phyloP scores from a whole-genome alignment of 108 stramenopile species.

The Stephanodiscus triporus region DNA sequence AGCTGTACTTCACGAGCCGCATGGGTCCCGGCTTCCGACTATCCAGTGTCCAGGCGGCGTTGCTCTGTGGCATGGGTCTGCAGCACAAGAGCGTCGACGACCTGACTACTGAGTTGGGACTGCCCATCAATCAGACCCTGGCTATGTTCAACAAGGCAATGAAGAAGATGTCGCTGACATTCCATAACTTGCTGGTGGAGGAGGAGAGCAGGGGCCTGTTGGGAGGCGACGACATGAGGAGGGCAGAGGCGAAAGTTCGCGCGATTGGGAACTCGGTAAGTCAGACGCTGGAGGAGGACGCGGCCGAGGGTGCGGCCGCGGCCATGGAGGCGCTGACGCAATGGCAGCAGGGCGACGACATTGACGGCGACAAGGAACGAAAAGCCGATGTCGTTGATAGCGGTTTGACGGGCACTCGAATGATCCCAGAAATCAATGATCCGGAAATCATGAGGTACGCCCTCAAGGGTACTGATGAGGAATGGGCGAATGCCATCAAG shows the following conservation, averaged over 20 bases:
- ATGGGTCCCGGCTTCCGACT: conserved; percentile 77
- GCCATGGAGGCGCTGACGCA: conserved; percentile 61
- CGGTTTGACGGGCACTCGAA: conserved; percentile 49
- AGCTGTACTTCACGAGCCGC: conserved; percentile 91
- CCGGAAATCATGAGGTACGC: conserved; percentile 83
- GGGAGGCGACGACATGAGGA: conserved; percentile 65
- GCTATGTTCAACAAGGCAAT: conserved; percentile 98
- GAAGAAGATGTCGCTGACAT: conserved; percentile 84
- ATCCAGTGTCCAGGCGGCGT: conserved; percentile 88
- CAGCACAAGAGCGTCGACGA: conserved; percentile 86
- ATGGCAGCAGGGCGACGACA: not conserved
- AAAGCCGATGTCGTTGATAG: conserved; percentile 26
- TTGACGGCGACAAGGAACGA: not conserved
- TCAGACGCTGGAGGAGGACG: conserved; percentile 86
- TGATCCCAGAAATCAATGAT: conserved; percentile 70
- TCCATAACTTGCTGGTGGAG: conserved; percentile 77
- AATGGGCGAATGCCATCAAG: conserved; percentile 80
- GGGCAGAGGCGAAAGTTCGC: conserved; percentile 53
- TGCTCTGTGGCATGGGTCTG: conserved; percentile 89
- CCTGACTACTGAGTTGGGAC: conserved; percentile 78
- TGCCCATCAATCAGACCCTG: conserved; percentile 90
- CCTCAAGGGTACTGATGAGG: conserved; percentile 80
- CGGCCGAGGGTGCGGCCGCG: conserved; percentile 63
- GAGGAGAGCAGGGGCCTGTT: conserved; percentile 71
- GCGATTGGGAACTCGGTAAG: conserved; percentile 69